These are phyloP conservation scores for Boletus bicolor DNA, from an alignment of 768 basidiomycete species.

Conservation along the genomic window DNA sequence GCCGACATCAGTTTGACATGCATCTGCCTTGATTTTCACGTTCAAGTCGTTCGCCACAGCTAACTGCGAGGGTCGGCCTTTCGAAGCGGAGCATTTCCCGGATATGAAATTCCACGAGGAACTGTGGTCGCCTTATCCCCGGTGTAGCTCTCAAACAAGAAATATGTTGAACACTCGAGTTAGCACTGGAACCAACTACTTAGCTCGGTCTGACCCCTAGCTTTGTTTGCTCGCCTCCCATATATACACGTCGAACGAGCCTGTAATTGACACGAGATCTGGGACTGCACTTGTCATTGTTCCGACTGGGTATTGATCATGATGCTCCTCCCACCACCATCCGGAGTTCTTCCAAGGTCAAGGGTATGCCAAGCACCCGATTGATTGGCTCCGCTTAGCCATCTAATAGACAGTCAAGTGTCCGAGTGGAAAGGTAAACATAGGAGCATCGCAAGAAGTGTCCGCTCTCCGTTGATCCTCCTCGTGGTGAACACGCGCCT, in stretches of 20 bases:
- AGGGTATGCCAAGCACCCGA: not conserved
- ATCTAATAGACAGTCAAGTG: not conserved
- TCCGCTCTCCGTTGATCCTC: slow-evolving; percentile 1
- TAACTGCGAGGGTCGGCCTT: not conserved
- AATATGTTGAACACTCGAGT: not conserved
- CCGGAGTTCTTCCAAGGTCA: not conserved
- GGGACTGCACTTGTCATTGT: not conserved
- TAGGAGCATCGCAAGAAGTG: not conserved
- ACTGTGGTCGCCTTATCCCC: not conserved
- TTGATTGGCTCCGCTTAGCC: not conserved
- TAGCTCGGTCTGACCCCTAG: not conserved
- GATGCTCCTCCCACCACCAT: not conserved
- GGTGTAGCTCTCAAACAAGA: not conserved
- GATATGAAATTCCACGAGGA: slow-evolving; percentile 10
- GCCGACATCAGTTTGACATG: not conserved
- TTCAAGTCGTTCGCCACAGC: not conserved
- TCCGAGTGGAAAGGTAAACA: not conserved
- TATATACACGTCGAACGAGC: not conserved
- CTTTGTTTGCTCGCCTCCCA: not conserved
- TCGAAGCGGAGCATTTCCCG: slow-evolving; percentile 15
- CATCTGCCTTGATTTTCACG: not conserved
- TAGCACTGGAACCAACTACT: not conserved
- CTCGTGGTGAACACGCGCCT: slow-evolving; percentile 19
- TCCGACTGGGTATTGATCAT: not conserved
- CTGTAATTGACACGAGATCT: not conserved